Conservation (phyloP, 257 asterid genomes). For the Plantago elongata region DNA sequence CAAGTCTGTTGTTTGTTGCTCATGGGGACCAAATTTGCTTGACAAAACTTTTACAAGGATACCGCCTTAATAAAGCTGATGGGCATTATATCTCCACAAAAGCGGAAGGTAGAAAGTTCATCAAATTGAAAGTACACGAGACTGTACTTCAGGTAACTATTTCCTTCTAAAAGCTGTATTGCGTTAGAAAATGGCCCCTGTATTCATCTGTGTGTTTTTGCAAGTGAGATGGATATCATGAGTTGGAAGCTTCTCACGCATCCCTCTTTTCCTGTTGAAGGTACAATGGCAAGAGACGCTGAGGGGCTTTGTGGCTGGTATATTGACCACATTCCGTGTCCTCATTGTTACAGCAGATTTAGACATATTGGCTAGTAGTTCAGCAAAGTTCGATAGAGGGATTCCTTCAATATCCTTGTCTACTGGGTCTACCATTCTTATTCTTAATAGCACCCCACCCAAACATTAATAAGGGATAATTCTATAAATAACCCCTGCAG, state of each 20-base stretch:
- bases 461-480: too few species aligned
- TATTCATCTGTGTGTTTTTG: too few species aligned
- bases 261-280: conserved; percentile 38
- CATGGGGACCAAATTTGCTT: conserved; percentile 92
- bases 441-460: too few species aligned
- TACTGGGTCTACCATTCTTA: neutral
- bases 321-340: conserved; percentile 84
- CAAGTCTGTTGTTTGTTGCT: conserved; percentile 83
- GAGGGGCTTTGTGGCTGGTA: conserved; percentile 95
- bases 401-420: conserved; percentile 96
- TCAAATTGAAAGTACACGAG: conserved; percentile 83
- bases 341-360: conserved; percentile 88
- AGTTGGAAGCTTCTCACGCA: conserved; percentile 23
- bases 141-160: conserved; percentile 81
- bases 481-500: too few species aligned
- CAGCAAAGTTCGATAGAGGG: conserved; percentile 84
- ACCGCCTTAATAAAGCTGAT: conserved; percentile 73
- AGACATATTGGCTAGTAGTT: conserved; percentile 77
- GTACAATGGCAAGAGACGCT: conserved; percentile 99
- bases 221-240: neutral
- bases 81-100: conserved; percentile 92
- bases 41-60: conserved; percentile 80
- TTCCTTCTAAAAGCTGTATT: conserved; percentile 16
- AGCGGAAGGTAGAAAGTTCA: conserved; percentile 81
- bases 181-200: neutral